Conservation (phyloP, 75 land plant species). For the Gnetum montanum region DNA sequence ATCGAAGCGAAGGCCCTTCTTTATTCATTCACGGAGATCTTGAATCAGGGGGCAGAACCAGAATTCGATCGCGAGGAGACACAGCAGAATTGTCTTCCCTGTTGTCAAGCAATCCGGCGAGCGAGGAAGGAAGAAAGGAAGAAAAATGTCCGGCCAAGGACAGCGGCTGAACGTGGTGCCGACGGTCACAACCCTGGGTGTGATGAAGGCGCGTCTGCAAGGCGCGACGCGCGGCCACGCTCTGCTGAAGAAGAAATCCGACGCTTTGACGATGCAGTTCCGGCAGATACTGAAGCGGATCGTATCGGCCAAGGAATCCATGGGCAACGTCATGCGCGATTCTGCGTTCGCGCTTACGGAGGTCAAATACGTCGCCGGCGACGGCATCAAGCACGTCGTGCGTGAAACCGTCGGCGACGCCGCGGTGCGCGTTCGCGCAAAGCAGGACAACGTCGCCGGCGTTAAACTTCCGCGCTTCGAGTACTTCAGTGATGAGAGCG, state of each 20-base stretch:
- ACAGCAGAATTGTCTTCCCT: no score
- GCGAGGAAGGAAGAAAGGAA: neutral
- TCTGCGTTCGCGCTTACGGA: conserved; percentile 78
- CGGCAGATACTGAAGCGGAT: conserved; percentile 88
- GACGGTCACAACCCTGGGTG: conserved; percentile 80
- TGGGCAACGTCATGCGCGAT: conserved; percentile 79
- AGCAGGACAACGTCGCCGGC: conserved; percentile 84
- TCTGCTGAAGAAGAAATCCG: conserved; percentile 89
- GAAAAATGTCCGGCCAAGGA: conserved; percentile 70
- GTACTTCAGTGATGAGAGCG: conserved; percentile 40
- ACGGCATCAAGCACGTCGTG: conserved; percentile 71
- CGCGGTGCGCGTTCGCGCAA: conserved; percentile 67
- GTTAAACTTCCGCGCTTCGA: conserved; percentile 88
- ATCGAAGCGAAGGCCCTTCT: no score
- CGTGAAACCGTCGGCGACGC: conserved; percentile 68
- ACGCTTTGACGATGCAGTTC: conserved; percentile 87
- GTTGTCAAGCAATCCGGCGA: neutral
- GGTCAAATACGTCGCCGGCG: conserved; percentile 91
- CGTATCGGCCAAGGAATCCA: conserved; percentile 80
- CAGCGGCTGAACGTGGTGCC: conserved; percentile 90
- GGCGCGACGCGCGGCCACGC: conserved; percentile 94
- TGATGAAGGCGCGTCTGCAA: conserved; percentile 71
- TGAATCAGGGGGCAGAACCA: no score
- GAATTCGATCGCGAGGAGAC: no score
- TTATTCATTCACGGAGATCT: no score